Percentiles rank a stretch among this genome's conserved stretches.
Evolutionary conservation across 306 rosid species (phyloP).

Genomic region (Calophaca sinica): DNA sequence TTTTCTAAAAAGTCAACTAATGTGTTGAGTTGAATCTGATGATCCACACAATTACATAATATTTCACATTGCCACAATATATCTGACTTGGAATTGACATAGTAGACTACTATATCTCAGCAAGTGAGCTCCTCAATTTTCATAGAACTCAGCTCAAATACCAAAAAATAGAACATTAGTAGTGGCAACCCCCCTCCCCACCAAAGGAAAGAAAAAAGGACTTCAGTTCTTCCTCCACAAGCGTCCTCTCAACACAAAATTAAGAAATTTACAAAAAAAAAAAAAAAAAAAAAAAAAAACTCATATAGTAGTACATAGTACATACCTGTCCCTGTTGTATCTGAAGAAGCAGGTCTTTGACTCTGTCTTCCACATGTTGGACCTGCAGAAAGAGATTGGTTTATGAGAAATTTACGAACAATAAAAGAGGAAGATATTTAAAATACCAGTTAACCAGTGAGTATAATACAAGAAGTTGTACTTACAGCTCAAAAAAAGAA

Average conservation of each 20-base stretch:
- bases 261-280: neutral
- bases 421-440: too few relatives aligned
- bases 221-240: neutral
- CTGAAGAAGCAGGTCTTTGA: slow-evolving; percentile 67
- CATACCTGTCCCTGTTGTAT: slow-evolving; percentile 75
- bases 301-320: slow-evolving; percentile 34
- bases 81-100: too few relatives aligned
- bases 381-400: slow-evolving; percentile 55
- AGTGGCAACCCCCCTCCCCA: neutral
- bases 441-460: too few relatives aligned
- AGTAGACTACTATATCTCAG: too few relatives aligned
- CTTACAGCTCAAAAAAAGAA: neutral
- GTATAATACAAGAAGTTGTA: neutral
- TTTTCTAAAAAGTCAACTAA: too few relatives aligned
- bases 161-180: neutral
- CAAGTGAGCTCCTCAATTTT: too few relatives aligned
- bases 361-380: slow-evolving; percentile 73
- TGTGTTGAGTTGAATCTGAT: too few relatives aligned
- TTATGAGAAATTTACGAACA: neutral
- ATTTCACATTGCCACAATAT: too few relatives aligned
- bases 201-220: slow-evolving; percentile 1
- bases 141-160: too few relatives aligned
- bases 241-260: neutral
- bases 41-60: too few relatives aligned
- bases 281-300: neutral